Conservation (phyloP, 2,329 filamentous ascomycete species). For the Trichophyton mentagrophytes region DNA sequence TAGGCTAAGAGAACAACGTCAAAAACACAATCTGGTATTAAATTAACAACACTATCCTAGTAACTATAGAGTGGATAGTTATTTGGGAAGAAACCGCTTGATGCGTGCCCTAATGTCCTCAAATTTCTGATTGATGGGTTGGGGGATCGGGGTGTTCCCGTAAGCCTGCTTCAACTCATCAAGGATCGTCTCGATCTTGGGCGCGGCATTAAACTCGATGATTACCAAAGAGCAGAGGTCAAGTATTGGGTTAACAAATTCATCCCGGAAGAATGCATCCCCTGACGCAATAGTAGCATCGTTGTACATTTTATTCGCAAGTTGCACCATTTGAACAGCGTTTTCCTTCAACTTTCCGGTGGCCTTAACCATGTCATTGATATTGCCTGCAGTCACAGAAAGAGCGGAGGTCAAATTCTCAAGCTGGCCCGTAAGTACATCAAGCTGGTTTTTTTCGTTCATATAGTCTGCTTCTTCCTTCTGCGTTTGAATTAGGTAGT, state of each 20-base stretch:
- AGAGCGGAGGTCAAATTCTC: background rate
- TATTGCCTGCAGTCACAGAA: background rate
- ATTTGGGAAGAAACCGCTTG: background rate
- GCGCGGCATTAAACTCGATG: background rate
- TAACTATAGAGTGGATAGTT: too few species aligned
- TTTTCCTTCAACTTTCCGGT: background rate
- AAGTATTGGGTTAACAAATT: background rate
- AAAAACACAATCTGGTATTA: too few species aligned
- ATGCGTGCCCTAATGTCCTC: background rate
- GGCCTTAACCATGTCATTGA: background rate
- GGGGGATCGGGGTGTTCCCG: background rate
- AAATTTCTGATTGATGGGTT: background rate
- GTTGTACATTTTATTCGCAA: background rate
- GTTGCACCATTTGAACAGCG: background rate
- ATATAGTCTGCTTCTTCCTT: background rate
- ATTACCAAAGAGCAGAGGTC: background rate
- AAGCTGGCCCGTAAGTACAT: background rate
- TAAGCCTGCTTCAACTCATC: background rate
- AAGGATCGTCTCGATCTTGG: background rate
- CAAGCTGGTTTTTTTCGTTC: background rate
- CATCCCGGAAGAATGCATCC: background rate
- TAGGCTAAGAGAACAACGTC: too few species aligned
- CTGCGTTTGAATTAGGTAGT: background rate
- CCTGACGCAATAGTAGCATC: background rate
- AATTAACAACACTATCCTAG: too few species aligned